Evolutionary conservation across 768 basidiomycete species (phyloP).

Genomic region (Fomitopsis serialis): DNA sequence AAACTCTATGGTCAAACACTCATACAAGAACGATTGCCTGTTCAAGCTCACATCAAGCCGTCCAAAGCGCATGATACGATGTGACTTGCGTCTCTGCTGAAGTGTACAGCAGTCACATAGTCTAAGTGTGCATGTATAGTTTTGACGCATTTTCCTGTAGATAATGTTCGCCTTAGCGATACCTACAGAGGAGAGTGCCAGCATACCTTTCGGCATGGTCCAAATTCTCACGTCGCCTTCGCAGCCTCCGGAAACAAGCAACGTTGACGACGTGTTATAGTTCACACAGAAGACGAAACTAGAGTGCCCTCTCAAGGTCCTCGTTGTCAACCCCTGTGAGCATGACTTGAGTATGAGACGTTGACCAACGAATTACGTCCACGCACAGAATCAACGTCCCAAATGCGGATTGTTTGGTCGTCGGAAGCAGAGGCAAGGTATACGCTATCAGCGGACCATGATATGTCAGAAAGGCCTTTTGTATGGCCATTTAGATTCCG

Average conservation of each 20-base stretch:
- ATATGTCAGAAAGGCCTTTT: slow-evolving; percentile 85
- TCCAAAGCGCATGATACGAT: slow-evolving; percentile 96
- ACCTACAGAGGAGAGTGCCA: background rate
- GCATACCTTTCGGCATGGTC: slow-evolving; percentile 83
- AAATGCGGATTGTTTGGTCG: slow-evolving; percentile 83
- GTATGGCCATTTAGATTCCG: slow-evolving; percentile 70
- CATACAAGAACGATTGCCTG: too few relatives aligned
- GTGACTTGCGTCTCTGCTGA: slow-evolving; percentile 92
- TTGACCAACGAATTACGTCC: background rate
- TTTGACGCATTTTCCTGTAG: slow-evolving; percentile 70
- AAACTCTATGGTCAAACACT: too few relatives aligned
- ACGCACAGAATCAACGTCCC: slow-evolving; percentile 65
- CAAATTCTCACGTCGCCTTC: slow-evolving; percentile 97
- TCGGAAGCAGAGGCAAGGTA: slow-evolving; percentile 91
- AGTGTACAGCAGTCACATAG: slow-evolving; percentile 90
- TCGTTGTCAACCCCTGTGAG: background rate
- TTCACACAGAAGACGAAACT: slow-evolving; percentile 93
- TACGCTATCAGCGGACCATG: slow-evolving; percentile 81
- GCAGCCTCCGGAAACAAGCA: slow-evolving; percentile 90
- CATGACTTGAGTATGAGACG: background rate
- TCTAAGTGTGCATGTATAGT: slow-evolving; percentile 95
- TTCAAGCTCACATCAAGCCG: slow-evolving; percentile 92
- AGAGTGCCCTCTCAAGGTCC: slow-evolving; percentile 72
- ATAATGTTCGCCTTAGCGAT: background rate
- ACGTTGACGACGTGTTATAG: slow-evolving; percentile 80